phyloP scores from a whole-genome alignment of 306 rosid species.

The Macrotyloma uniflorum region DNA sequence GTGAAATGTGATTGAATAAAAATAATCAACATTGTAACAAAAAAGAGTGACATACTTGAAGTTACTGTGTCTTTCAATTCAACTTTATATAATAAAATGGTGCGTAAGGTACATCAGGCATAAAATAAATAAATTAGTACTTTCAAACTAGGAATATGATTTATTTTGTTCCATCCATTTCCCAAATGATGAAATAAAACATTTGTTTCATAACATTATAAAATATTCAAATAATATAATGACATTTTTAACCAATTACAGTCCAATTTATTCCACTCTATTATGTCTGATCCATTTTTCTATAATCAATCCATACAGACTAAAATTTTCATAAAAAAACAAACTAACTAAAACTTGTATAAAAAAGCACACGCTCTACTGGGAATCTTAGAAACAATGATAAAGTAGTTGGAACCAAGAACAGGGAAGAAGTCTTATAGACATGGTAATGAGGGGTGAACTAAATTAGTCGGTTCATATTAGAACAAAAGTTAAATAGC shows the following conservation, averaged over 20 bases:
- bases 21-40: too few species aligned
- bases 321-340: too few species aligned
- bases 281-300: neutral
- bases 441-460: neutral
- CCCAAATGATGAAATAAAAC: too few species aligned
- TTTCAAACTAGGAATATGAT: too few species aligned
- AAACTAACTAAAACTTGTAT: too few species aligned
- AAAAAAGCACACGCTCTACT: neutral
- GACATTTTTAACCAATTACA: neutral
- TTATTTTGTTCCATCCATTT: too few species aligned
- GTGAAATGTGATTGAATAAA: too few species aligned
- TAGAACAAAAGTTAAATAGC: slow-evolving; percentile 3
- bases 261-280: neutral
- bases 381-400: neutral
- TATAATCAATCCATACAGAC: neutral
- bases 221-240: neutral
- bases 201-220: neutral
- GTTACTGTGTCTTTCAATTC: too few species aligned
- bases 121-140: too few species aligned
- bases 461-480: neutral
- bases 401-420: neutral
- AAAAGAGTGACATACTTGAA: too few species aligned
- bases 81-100: too few species aligned
- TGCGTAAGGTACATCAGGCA: too few species aligned
- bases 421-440: neutral